Percentiles rank a stretch among this genome's conserved stretches.
Evolutionary conservation across 2,329 filamentous ascomycete species (phyloP).

Genomic region (Cordyceps militaris): DNA sequence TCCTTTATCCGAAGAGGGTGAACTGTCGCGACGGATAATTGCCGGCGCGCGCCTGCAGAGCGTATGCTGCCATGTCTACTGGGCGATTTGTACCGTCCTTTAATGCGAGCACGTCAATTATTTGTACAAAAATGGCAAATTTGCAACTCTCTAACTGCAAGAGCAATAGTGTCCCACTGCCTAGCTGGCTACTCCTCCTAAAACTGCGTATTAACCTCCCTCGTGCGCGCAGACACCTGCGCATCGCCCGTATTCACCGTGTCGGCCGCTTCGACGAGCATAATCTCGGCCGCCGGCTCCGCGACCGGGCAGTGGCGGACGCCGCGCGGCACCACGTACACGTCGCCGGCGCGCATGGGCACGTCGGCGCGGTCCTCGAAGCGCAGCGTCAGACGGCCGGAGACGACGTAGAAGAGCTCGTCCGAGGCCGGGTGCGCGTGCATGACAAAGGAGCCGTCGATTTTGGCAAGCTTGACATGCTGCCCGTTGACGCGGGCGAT

Average conservation of each 20-base stretch:
- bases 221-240: conserved; percentile 19
- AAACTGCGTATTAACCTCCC: not conserved
- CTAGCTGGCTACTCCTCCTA: not conserved
- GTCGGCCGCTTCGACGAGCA: conserved; percentile 31
- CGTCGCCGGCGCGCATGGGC: conserved; percentile 25
- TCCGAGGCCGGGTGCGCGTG: conserved; percentile 34
- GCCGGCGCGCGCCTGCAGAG: no score
- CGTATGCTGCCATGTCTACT: no score
- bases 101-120: no score
- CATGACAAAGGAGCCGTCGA: conserved; percentile 34
- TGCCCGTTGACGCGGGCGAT: conserved; percentile 30
- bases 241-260: conserved; percentile 26
- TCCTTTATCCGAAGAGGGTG: no score
- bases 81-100: no score
- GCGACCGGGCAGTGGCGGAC: conserved; percentile 31
- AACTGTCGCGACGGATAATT: no score
- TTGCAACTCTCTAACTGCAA: no score
- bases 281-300: conserved; percentile 27
- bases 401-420: conserved; percentile 33
- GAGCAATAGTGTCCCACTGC: no score
- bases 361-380: conserved; percentile 24
- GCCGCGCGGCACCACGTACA: conserved; percentile 30
- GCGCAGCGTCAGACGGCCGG: conserved; percentile 28
- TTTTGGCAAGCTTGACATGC: conserved; percentile 34
- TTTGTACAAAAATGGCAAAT: no score